These are phyloP conservation scores for Xylaria sp. DNA, from an alignment of 2,329 filamentous ascomycete genomes.

Conservation along the genomic window DNA sequence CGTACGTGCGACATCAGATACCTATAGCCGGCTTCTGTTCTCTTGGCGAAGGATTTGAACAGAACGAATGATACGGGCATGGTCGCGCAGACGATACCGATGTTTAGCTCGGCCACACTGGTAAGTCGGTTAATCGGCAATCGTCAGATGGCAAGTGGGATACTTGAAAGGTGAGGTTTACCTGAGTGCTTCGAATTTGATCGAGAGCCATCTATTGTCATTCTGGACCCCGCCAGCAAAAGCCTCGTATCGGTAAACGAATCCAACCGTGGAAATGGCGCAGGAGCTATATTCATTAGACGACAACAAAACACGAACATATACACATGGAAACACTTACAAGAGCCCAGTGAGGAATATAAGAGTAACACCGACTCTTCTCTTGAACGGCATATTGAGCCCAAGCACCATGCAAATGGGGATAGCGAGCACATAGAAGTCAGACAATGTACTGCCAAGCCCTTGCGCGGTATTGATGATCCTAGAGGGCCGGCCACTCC, in stretches of 20 bases:
- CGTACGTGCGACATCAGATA: not conserved
- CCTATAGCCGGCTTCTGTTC: not conserved
- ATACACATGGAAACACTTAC: not conserved
- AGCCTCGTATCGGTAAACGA: not conserved
- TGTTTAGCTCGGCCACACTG: conserved; percentile 17
- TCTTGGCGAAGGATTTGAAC: not conserved
- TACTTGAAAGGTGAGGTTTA: not conserved
- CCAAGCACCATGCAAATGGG: not conserved
- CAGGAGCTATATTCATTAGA: not conserved
- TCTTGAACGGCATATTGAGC: not conserved
- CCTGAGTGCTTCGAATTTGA: not conserved
- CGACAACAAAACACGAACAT: not conserved
- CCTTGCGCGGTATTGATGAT: not conserved
- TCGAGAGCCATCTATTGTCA: not conserved
- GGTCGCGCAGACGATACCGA: conserved; percentile 15
- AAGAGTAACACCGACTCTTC: not conserved
- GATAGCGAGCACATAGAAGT: conserved; percentile 4
- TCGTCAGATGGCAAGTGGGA: not conserved
- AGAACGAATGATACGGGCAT: conserved; percentile 11
- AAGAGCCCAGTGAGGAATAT: conserved; percentile 3
- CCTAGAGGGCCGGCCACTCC: not conserved
- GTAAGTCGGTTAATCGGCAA: not conserved
- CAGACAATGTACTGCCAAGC: not conserved
- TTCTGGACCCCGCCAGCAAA: not conserved
- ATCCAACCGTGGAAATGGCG: not conserved